These are phyloP conservation scores for Candida endomychidarum DNA, from an alignment of 805 yeast genomes.

Conservation along the genomic window DNA sequence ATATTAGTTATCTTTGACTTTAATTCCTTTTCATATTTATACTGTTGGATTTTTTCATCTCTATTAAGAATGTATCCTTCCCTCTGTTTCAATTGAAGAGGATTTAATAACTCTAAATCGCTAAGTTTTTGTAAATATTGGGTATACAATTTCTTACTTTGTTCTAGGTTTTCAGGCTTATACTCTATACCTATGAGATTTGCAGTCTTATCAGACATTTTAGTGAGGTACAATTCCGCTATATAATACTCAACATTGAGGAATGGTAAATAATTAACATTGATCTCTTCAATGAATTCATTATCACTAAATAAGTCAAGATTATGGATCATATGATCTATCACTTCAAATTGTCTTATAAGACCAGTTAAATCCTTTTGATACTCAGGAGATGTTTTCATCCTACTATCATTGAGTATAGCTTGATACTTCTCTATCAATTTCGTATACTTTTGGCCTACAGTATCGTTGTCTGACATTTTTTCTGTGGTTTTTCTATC, in stretches of 20 bases:
- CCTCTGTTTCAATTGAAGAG: constrained; percentile 16
- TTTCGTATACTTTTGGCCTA: constrained; percentile 11
- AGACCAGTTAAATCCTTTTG: constrained; percentile 37
- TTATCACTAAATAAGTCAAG: constrained; percentile 67
- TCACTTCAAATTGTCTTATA: constrained; percentile 43
- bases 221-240: constrained; percentile 30
- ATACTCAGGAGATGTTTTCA: constrained; percentile 34
- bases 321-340: constrained; percentile 45
- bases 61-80: constrained; percentile 42
- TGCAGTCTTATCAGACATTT: constrained; percentile 24
- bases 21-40: constrained; percentile 58
- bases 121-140: constrained; percentile 47
- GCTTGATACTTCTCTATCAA: neutral
- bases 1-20: constrained; percentile 28
- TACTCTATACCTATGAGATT: constrained; percentile 13
- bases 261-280: constrained; percentile 61
- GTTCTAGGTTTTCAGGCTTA: constrained; percentile 27
- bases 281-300: constrained; percentile 68
- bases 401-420: constrained; percentile 9
- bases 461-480: constrained; percentile 4
- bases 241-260: constrained; percentile 59
- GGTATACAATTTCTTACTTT: constrained; percentile 42
- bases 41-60: constrained; percentile 70
- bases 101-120: constrained; percentile 34
- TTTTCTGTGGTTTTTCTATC: neutral